Conservation (phyloP, 345 rosid species). For the Eucalyptus rudis region DNA sequence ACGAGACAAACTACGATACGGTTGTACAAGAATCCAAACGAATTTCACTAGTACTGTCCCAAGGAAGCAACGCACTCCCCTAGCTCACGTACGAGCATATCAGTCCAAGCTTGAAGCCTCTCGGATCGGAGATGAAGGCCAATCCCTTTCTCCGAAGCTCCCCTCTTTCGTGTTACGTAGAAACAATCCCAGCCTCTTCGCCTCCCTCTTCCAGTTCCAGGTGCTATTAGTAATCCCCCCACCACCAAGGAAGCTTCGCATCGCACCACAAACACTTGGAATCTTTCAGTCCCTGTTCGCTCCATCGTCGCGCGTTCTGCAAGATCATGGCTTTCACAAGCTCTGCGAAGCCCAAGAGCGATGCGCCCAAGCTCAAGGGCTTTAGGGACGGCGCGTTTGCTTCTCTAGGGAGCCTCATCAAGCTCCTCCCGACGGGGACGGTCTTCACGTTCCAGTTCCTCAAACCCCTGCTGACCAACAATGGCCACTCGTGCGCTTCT, state of each 20-base stretch:
- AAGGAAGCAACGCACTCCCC: no score
- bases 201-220: not conserved
- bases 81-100: not conserved
- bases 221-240: not conserved
- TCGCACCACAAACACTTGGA: not conserved
- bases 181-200: not conserved
- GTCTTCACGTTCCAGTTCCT: constrained; percentile 70
- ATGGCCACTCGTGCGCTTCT: constrained; percentile 29
- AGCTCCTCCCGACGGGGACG: constrained; percentile 81
- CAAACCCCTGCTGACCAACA: constrained; percentile 62
- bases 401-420: constrained; percentile 61
- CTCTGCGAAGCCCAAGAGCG: not conserved
- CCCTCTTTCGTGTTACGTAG: constrained; percentile 1
- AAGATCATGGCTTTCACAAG: not conserved
- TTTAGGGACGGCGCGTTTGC: constrained; percentile 21
- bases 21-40: no score
- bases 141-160: not conserved
- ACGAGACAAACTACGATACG: no score
- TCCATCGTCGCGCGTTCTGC: not conserved
- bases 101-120: not conserved
- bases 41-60: no score
- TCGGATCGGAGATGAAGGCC: not conserved
- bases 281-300: not conserved
- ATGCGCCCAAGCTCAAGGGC: not conserved
- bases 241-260: not conserved